These are phyloP conservation scores for Penicillium sp. DNA, from an alignment of 2,329 filamentous ascomycete species.

Conservation along the genomic window DNA sequence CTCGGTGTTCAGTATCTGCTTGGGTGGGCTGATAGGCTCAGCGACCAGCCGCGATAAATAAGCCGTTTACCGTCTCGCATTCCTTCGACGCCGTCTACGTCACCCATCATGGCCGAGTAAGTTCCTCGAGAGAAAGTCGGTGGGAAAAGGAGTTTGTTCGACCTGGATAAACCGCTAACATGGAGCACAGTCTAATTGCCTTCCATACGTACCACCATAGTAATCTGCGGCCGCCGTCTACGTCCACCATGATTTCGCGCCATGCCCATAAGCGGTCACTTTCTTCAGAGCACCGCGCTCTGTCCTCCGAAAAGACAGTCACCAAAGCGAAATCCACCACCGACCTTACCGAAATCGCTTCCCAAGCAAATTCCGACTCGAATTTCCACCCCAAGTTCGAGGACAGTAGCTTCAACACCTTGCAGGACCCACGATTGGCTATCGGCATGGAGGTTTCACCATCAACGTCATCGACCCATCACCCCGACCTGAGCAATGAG, in stretches of 20 bases:
- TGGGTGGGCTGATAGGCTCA: conserved; percentile 15
- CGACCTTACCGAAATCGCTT: conserved; percentile 36
- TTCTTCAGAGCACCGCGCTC: conserved; percentile 34
- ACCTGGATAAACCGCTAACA: conserved; percentile 14
- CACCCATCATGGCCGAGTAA: conserved; percentile 40
- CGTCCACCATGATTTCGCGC: conserved; percentile 38
- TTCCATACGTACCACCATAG: conserved; percentile 38
- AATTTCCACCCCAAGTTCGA: conserved; percentile 27
- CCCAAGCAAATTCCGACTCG: conserved; percentile 19
- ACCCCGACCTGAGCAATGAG: conserved; percentile 65
- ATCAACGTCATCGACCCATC: conserved; percentile 38
- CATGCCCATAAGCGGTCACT: conserved; percentile 36
- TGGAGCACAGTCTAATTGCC: conserved; percentile 33
- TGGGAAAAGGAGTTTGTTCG: not conserved
- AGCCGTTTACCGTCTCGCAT: conserved; percentile 10
- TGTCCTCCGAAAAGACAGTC: conserved; percentile 37
- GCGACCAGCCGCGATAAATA: conserved; percentile 1
- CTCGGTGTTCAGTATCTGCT: conserved; percentile 7
- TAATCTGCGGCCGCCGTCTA: conserved; percentile 34
- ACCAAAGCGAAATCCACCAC: conserved; percentile 45
- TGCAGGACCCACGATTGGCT: conserved; percentile 43
- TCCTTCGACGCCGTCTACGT: conserved; percentile 22
- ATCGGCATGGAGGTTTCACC: conserved; percentile 35
- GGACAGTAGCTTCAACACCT: conserved; percentile 44
- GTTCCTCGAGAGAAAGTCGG: conserved; percentile 10